phyloP scores from a whole-genome alignment of 305 asterid genomes.

The Solanum hybrid region DNA sequence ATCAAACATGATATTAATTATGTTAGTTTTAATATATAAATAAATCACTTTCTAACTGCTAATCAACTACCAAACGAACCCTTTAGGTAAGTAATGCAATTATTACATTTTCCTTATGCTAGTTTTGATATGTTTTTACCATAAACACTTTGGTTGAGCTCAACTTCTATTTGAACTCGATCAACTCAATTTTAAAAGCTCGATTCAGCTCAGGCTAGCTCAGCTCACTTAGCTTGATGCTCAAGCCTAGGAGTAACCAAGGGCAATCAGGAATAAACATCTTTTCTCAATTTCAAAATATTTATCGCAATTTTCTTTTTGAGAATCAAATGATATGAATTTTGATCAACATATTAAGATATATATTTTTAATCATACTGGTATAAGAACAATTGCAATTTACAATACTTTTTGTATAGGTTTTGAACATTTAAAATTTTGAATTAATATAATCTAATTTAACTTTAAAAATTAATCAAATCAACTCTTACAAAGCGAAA shows the following conservation, averaged over 20 bases:
- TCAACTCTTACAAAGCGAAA: neutral
- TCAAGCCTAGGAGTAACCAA: neutral
- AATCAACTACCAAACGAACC: neutral
- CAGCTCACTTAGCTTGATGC: neutral
- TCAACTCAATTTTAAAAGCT: neutral
- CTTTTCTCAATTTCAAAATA: neutral
- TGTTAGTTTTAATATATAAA: neutral
- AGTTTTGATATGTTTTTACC: too few relatives aligned
- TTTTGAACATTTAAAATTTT: neutral
- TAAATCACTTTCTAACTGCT: neutral
- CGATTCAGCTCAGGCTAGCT: neutral
- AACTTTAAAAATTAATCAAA: neutral
- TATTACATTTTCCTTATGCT: too few relatives aligned
- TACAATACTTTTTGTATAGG: neutral
- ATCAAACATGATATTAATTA: too few relatives aligned
- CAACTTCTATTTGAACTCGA: too few relatives aligned
- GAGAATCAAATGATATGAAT: neutral
- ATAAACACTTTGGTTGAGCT: too few relatives aligned
- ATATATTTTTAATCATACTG: neutral
- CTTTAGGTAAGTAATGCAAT: neutral
- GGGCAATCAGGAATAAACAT: neutral
- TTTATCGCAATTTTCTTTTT: neutral
- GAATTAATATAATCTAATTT: too few relatives aligned
- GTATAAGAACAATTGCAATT: neutral
- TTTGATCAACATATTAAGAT: neutral